A percentile compares a stretch with the other conserved stretches of the same genome.
Conservation (phyloP, 352 stramenopile species). For the Phytophthora sp. region DNA sequence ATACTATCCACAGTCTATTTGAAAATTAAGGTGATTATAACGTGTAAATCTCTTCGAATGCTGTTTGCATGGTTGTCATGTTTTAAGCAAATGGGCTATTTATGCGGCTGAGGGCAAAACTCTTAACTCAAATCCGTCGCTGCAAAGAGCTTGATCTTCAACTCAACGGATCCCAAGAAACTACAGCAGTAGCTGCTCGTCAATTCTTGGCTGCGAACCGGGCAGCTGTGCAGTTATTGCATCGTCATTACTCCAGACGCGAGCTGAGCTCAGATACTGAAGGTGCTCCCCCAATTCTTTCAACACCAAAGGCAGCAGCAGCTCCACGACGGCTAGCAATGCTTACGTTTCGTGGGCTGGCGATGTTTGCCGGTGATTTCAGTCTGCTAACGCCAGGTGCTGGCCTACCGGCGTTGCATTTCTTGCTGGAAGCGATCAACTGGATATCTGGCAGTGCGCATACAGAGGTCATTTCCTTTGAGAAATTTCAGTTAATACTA, state of each 20-base stretch:
- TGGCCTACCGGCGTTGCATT: conserved; percentile 46
- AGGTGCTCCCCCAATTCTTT: conserved; percentile 10
- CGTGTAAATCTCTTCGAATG: too few species aligned
- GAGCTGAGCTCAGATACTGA: conserved; percentile 19
- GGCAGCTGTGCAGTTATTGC: conserved; percentile 46
- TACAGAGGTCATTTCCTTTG: conserved; percentile 69
- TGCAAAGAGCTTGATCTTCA: conserved; percentile 64
- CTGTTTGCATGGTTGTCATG: too few species aligned
- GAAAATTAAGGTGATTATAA: too few species aligned
- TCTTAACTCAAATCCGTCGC: conserved; percentile 53
- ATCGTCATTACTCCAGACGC: conserved; percentile 59
- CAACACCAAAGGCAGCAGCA: conserved; percentile 34
- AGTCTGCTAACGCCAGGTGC: conserved; percentile 28
- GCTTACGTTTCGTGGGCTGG: conserved; percentile 59
- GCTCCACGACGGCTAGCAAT: conserved; percentile 49
- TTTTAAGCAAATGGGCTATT: too few species aligned
- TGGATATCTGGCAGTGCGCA: conserved; percentile 72
- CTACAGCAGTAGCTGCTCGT: conserved; percentile 25
- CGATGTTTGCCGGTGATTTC: conserved; percentile 58
- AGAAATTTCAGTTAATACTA: conserved; percentile 67
- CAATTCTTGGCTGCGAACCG: conserved; percentile 44
- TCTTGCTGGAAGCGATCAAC: conserved; percentile 65
- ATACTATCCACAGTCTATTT: too few species aligned
- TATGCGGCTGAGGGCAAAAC: conserved; percentile 45
- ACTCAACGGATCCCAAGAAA: conserved; percentile 16